A percentile compares a stretch with the other conserved stretches of the same genome.
These are phyloP conservation scores for Hypomontagnella monticulosa DNA, from an alignment of 495 filamentous ascomycete genomes.

Conservation along the genomic window DNA sequence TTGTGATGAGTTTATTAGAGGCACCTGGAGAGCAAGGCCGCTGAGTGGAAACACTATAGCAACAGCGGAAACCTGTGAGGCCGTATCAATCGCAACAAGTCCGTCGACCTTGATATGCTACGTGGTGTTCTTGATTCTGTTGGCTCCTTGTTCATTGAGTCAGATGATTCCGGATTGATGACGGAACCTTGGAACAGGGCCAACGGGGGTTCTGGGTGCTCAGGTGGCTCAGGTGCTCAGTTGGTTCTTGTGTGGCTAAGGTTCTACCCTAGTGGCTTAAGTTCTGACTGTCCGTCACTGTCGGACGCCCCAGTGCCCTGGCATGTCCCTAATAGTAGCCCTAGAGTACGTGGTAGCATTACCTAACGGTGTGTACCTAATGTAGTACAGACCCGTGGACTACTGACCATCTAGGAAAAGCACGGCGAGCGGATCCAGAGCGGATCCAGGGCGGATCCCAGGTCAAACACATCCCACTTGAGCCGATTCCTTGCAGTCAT, in stretches of 20 bases:
- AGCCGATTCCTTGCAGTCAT: not conserved
- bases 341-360: not conserved
- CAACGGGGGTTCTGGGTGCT: too few species aligned
- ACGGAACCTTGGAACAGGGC: too few species aligned
- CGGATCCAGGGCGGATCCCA: too few species aligned
- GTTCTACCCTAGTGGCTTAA: too few species aligned
- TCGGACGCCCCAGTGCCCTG: too few species aligned
- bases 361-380: not conserved
- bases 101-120: constrained; percentile 1
- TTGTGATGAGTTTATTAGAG: constrained; percentile 28
- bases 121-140: constrained; percentile 18
- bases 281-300: too few species aligned
- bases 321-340: not conserved
- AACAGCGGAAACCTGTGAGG: not conserved
- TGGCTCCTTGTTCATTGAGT: constrained; percentile 16
- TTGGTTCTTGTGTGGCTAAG: not conserved
- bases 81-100: not conserved
- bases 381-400: too few species aligned
- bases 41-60: not conserved
- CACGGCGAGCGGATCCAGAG: too few species aligned
- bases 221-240: not conserved
- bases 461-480: too few species aligned
- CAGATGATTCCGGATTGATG: constrained; percentile 35
- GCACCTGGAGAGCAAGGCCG: not conserved
- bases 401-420: not conserved